These are phyloP conservation scores for Gonapodya sp. DNA, from an alignment of 192 early-diverging fungal genomes.

Conservation along the genomic window DNA sequence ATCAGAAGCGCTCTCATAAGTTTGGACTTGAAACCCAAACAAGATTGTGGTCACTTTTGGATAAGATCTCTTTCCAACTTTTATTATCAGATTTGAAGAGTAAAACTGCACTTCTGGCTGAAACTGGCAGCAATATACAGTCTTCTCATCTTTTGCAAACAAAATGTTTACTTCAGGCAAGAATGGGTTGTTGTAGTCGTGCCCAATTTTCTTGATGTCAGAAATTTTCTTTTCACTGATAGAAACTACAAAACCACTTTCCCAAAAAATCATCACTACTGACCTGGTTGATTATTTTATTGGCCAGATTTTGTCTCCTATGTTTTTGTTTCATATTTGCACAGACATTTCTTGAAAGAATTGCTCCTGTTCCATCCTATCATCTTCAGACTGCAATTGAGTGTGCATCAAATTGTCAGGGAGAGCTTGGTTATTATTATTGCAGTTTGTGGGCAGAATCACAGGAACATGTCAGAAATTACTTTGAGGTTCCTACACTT, in stretches of 20 bases:
- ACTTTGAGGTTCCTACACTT: no score
- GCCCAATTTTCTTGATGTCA: neutral
- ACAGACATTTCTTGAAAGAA: no score
- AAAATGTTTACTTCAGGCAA: neutral
- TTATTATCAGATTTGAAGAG: neutral
- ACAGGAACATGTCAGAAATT: no score
- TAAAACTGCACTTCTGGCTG: neutral
- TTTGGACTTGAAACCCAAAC: neutral
- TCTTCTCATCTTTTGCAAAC: neutral
- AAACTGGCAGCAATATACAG: neutral
- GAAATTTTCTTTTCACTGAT: neutral
- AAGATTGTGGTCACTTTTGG: neutral
- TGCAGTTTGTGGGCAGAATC: no score
- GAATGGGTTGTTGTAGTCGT: neutral
- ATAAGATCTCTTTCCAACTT: neutral
- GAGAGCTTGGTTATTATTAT: no score
- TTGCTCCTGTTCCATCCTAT: no score
- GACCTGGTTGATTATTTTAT: neutral
- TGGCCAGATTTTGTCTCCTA: no score
- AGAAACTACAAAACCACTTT: no score
- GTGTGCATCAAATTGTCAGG: no score
- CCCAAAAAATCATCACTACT: neutral
- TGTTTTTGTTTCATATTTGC: no score
- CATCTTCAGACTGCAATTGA: no score
- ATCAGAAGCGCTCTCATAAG: neutral